These are phyloP conservation scores for Lasiodiplodia citricola DNA, from an alignment of 2,329 filamentous ascomycete species.

Conservation along the genomic window DNA sequence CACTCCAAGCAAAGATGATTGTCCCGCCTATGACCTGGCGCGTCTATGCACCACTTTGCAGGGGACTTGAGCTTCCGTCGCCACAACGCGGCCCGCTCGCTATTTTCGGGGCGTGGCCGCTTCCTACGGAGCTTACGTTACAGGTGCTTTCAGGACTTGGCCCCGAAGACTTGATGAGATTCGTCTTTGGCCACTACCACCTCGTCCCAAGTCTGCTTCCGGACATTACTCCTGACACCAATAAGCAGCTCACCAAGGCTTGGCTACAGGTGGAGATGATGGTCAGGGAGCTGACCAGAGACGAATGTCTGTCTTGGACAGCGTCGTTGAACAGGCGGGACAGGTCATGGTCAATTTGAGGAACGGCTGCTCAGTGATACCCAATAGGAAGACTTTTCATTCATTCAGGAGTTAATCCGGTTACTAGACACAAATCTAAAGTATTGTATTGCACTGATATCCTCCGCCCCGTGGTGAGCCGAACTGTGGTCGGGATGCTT, in stretches of 20 bases:
- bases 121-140: conserved; percentile 43
- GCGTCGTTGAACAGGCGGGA: conserved; percentile 13
- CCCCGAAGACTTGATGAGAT: conserved; percentile 39
- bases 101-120: conserved; percentile 25
- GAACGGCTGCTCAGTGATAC: conserved; percentile 1
- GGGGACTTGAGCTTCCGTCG: conserved; percentile 29
- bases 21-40: conserved; percentile 37
- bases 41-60: conserved; percentile 27
- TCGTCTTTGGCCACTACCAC: conserved; percentile 32
- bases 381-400: not conserved
- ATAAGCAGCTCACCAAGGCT: conserved; percentile 22
- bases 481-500: not conserved
- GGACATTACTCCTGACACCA: conserved; percentile 7
- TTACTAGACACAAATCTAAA: not conserved
- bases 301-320: conserved; percentile 7
- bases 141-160: conserved; percentile 40
- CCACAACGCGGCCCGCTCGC: conserved; percentile 5
- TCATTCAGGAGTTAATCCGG: not conserved
- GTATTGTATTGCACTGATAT: not conserved
- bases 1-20: conserved; percentile 46
- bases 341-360: conserved; percentile 19
- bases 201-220: conserved; percentile 9
- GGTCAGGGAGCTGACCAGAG: conserved; percentile 12
- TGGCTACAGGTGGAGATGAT: conserved; percentile 26
- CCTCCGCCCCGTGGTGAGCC: not conserved